A percentile compares a stretch with the other conserved stretches of the same genome.
phyloP scores from a whole-genome alignment of 108 stramenopile genomes.

The Discostella stelligeroides region DNA sequence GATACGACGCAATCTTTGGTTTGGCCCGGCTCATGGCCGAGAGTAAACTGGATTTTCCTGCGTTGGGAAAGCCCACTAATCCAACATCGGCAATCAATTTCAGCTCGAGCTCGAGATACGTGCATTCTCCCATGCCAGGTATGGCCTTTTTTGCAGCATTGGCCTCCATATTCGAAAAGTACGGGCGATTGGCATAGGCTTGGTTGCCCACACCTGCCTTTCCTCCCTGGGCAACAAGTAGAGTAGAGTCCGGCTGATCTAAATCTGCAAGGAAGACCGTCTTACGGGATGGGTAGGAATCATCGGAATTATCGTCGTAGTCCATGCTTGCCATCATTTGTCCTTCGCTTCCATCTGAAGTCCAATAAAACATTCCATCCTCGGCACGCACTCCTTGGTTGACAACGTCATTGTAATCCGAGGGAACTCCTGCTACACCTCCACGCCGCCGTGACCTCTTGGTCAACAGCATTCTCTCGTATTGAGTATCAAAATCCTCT shows the following conservation, averaged over 20 bases:
- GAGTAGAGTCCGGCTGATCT: conserved; percentile 71
- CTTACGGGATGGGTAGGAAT: conserved; percentile 54
- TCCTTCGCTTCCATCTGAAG: conserved; percentile 20
- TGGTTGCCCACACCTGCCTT: conserved; percentile 72
- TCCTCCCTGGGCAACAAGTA: conserved; percentile 80
- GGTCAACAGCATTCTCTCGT: conserved; percentile 28
- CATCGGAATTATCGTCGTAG: background rate
- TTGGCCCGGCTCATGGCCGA: conserved; percentile 87
- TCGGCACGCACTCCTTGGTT: conserved; percentile 31
- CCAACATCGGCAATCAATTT: conserved; percentile 97
- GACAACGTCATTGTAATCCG: conserved; percentile 46
- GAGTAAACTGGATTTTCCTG: conserved; percentile 93
- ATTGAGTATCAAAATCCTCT: conserved; percentile 39
- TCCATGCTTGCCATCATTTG: conserved; percentile 15
- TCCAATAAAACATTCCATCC: conserved; percentile 59
- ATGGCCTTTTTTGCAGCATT: conserved; percentile 49
- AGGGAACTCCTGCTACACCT: conserved; percentile 10
- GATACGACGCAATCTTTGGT: conserved; percentile 95
- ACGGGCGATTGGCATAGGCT: conserved; percentile 59
- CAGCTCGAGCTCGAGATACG: conserved; percentile 88
- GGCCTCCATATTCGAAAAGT: conserved; percentile 34
- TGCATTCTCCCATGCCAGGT: conserved; percentile 53
- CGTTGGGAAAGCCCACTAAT: conserved; percentile 99
- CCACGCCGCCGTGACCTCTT: conserved; percentile 17
- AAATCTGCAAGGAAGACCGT: conserved; percentile 74